Base-by-base conservation (phyloP, 2,329 filamentous ascomycete species). In the Penicillium concentricum region DNA sequence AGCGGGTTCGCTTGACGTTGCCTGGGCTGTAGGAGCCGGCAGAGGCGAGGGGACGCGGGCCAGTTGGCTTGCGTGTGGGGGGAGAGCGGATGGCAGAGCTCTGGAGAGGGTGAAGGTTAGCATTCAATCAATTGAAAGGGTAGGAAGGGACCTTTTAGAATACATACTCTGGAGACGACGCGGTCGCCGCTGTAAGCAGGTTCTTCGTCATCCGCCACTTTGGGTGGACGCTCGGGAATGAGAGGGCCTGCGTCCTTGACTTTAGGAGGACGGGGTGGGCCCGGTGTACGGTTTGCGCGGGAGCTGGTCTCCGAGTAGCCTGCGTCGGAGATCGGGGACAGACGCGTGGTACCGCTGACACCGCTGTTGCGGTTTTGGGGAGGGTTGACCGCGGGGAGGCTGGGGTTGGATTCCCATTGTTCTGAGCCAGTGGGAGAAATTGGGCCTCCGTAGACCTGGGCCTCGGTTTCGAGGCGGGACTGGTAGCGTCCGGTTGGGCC, bases 401-500 rank as follows among this genome's bases (percentile, higher is more conserved):
- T 78, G 42, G 74, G 72, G 44, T 75, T 76, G 8, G 78, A 78
- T 9, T 73, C 75, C 75, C 77, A 81, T 41, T 75, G 74, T 4
- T 79, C 79, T 2, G 78, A 79, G 24, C 42, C 54, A n/a, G 68
- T 68, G 4, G 75, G 76, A 0, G 76, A 78, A 13, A 68, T 68
- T 1, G 75, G 75, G 9, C 69, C 69, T 13, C 60, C 74, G 62
- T 81, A 87, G 42, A 78, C 76, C 50, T 84, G 80, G 15, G 85
- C 85, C 67, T 87, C 81, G 2, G 79, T 81, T 70, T 88, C 85
- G 10, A 88, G 76, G 20, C 83, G 81, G 51, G 79, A 81, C 66
- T 87, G 84, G 65, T 86, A 85, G 37, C 84, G 83, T 38, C 81
- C 80, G 2, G 84, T 86, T 2, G 84, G 82, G 2, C 85, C 85